Conservation (phyloP, 352 stramenopile genomes). For the Phytophthora palmivora region DNA sequence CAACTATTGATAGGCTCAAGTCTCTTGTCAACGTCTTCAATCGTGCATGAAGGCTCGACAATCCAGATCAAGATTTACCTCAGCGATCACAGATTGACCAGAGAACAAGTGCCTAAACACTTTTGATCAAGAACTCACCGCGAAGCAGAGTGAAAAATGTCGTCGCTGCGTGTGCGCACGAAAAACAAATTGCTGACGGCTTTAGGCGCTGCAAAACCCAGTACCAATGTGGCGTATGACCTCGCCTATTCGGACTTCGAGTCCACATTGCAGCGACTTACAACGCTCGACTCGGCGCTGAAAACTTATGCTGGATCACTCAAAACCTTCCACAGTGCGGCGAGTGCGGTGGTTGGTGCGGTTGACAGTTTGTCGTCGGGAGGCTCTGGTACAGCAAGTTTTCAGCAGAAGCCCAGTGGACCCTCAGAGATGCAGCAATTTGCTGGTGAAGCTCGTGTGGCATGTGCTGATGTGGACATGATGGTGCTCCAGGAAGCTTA, state of each 20-base stretch:
- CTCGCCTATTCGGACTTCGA: constrained; percentile 69
- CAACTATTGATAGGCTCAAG: constrained; percentile 39
- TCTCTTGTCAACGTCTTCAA: constrained; percentile 12
- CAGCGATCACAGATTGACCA: constrained; percentile 10
- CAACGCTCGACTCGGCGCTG: constrained; percentile 56
- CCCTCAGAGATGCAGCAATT: constrained; percentile 70
- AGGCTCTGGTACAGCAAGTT: constrained; percentile 27
- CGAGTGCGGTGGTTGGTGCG: constrained; percentile 57
- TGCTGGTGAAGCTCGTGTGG: constrained; percentile 62
- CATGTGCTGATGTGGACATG: constrained; percentile 69
- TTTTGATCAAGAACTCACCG: constrained; percentile 1
- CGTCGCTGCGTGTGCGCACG: constrained; percentile 72
- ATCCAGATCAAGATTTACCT: constrained; percentile 8
- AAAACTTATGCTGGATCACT: constrained; percentile 66
- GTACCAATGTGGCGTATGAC: constrained; percentile 84
- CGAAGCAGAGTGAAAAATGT: constrained; percentile 48
- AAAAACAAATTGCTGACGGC: constrained; percentile 83
- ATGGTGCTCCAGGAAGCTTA: constrained; percentile 57
- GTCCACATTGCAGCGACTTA: constrained; percentile 51
- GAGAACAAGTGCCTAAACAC: neutral
- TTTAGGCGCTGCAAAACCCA: constrained; percentile 74
- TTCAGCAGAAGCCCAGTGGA: constrained; percentile 38
- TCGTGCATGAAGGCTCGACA: neutral
- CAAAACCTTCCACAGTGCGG: constrained; percentile 65
- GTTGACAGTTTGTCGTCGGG: constrained; percentile 55